A percentile compares a stretch with the other conserved stretches of the same genome.
Conservation (phyloP, 371 early-diverging fungal genomes). For the Mortierella sp. region DNA sequence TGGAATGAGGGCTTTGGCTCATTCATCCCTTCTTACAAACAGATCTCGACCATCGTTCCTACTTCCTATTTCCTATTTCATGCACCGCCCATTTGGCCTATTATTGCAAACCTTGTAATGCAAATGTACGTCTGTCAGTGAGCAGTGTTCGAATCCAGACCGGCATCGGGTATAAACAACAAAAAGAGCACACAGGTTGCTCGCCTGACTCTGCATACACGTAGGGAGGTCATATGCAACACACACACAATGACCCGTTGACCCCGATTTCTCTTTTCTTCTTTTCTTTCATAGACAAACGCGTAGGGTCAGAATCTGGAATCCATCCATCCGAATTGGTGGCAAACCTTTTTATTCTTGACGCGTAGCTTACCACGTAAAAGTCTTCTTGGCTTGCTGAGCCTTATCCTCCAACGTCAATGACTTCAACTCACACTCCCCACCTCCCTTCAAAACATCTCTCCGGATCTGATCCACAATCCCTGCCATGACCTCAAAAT, state of each 20-base stretch:
- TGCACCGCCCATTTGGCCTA: background rate
- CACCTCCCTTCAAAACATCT: background rate
- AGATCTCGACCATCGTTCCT: too few species aligned
- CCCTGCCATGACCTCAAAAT: background rate
- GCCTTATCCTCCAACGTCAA: background rate
- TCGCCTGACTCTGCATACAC: background rate
- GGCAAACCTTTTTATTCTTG: background rate
- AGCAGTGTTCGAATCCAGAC: conserved; percentile 7
- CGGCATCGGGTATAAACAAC: background rate
- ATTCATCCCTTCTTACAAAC: too few species aligned
- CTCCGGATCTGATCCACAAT: background rate
- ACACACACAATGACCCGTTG: background rate
- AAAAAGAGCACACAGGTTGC: background rate
- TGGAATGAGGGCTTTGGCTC: background rate
- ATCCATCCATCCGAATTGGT: background rate
- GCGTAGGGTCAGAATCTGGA: background rate
- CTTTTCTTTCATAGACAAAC: background rate
- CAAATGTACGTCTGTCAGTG: background rate
- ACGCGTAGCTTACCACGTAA: background rate
- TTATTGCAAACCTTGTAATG: background rate
- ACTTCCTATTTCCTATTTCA: too few species aligned
- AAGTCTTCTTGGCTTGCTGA: background rate
- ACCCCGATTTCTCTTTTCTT: background rate
- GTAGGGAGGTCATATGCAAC: background rate
- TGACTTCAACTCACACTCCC: background rate